These are phyloP conservation scores for Gnomoniopsis sp. DNA, from an alignment of 2,329 filamentous ascomycete genomes.

Conservation along the genomic window DNA sequence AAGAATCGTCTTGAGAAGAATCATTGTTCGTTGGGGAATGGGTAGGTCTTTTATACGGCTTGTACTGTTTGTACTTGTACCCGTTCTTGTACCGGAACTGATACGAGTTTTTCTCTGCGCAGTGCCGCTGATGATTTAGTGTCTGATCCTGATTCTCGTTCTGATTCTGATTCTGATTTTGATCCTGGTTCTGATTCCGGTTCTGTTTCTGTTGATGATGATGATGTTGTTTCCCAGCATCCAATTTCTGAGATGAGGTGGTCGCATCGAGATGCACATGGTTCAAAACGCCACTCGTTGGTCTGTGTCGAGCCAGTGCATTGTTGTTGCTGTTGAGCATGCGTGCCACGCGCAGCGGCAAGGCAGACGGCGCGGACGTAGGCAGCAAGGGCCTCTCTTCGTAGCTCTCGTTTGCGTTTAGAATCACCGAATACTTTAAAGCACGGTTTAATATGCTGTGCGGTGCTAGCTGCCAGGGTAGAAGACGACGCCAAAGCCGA, in stretches of 20 bases:
- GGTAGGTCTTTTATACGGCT: not conserved
- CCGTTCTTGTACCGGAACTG: conserved; percentile 25
- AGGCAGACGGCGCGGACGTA: conserved; percentile 43
- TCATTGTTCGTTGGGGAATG: not conserved
- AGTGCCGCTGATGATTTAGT: not conserved
- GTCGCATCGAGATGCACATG: conserved; percentile 37
- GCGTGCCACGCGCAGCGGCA: conserved; percentile 22
- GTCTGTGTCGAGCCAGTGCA: conserved; percentile 32
- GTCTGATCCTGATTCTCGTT: not conserved
- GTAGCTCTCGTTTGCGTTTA: conserved; percentile 45
- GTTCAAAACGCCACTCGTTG: conserved; percentile 48
- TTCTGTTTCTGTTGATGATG: conserved; percentile 12
- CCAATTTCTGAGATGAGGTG: conserved; percentile 15
- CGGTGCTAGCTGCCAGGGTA: conserved; percentile 36
- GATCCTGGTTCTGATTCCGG: conserved; percentile 3
- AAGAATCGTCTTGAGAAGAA: not conserved
- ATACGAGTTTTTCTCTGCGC: conserved; percentile 18
- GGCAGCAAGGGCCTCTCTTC: conserved; percentile 35
- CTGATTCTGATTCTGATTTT: not conserved
- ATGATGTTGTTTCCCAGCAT: conserved; percentile 24
- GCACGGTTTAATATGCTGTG: conserved; percentile 46
- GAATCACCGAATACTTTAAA: conserved; percentile 44
- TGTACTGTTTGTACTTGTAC: conserved; percentile 22
- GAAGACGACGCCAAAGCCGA: conserved; percentile 43
- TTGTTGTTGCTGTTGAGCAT: conserved; percentile 23